Conservation (phyloP, 441 rosid species). For the Aleurites moluccanus region DNA sequence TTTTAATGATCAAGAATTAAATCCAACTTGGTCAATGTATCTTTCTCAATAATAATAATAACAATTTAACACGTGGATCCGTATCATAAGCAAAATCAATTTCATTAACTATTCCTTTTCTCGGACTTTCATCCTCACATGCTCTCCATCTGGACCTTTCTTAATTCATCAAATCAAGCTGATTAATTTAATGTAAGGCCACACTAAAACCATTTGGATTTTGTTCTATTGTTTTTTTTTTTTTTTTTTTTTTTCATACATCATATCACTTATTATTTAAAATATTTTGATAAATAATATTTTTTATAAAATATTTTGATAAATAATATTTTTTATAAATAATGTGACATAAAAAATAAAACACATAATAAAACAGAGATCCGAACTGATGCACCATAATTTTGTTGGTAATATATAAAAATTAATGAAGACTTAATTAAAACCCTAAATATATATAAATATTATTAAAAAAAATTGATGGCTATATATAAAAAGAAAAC, state of each 20-base stretch:
- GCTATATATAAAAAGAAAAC: constrained; percentile 21
- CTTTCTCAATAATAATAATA: constrained; percentile 22
- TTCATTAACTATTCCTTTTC: constrained; percentile 17
- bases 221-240: no score
- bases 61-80: constrained; percentile 21
- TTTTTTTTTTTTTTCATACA: no score
- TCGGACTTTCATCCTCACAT: constrained; percentile 28
- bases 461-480: constrained; percentile 11
- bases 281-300: no score
- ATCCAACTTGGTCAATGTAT: constrained; percentile 23
- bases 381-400: no score
- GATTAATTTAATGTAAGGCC: constrained; percentile 29
- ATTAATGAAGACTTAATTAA: constrained; percentile 1
- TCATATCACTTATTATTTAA: no score
- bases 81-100: constrained; percentile 11
- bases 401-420: constrained; percentile 28
- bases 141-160: constrained; percentile 35
- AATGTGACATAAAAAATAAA: no score
- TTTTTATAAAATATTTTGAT: no score
- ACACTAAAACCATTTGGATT: no score
- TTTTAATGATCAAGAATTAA: no score
- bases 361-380: no score
- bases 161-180: constrained; percentile 27
- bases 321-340: no score
- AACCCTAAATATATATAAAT: background rate